Conservation (phyloP, 2,329 filamentous ascomycete species). For the Colletotrichum caudatum region DNA sequence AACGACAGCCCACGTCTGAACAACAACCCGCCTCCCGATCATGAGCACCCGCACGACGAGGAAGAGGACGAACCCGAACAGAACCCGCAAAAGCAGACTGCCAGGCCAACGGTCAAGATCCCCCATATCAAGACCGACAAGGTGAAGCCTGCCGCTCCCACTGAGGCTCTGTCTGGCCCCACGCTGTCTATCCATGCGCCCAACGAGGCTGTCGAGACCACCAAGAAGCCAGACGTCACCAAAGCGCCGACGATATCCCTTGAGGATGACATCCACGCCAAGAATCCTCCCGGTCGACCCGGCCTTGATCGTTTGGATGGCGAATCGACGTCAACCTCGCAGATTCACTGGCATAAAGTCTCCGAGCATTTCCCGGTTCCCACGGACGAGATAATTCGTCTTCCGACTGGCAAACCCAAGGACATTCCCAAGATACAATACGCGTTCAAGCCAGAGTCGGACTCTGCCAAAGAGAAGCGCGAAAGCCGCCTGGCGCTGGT, state of each 20-base stretch:
- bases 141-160: constrained; percentile 25
- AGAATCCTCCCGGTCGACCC: constrained; percentile 45
- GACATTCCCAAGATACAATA: constrained; percentile 82
- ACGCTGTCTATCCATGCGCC: constrained; percentile 34
- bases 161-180: constrained; percentile 23
- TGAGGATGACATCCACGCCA: constrained; percentile 32
- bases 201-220: constrained; percentile 16
- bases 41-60: constrained; percentile 34
- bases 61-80: constrained; percentile 38
- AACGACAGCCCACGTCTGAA: constrained; percentile 35
- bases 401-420: constrained; percentile 79
- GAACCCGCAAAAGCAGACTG: constrained; percentile 38
- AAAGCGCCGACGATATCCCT: constrained; percentile 24
- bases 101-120: constrained; percentile 40
- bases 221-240: constrained; percentile 29
- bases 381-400: constrained; percentile 74
- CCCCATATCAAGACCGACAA: constrained; percentile 36
- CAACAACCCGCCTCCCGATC: constrained; percentile 39
- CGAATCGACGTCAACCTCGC: constrained; percentile 24
- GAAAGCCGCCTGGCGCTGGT: constrained; percentile 74
- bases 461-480: constrained; percentile 70
- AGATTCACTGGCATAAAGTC: constrained; percentile 79
- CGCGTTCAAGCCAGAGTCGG: constrained; percentile 75
- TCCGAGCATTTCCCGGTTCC: constrained; percentile 83
- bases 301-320: constrained; percentile 43